phyloP scores from a whole-genome alignment of 305 asterid species.

The Fraxinus paxiana region DNA sequence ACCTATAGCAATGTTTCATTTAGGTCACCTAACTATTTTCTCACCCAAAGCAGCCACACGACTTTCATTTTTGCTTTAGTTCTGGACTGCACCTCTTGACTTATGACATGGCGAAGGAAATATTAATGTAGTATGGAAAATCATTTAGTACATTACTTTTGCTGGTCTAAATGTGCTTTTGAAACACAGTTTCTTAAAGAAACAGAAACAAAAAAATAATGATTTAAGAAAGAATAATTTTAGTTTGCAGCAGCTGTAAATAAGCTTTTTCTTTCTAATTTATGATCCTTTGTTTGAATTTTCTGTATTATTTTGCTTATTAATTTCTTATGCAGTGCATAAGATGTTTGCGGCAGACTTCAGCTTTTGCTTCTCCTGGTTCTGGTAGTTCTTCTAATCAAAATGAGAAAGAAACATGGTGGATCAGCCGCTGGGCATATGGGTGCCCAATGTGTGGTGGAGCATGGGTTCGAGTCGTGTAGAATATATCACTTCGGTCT shows the following conservation, averaged over 20 bases:
- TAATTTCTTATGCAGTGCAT: conserved; percentile 60
- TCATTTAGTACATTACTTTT: neutral
- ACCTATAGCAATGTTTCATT: neutral
- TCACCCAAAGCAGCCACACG: neutral
- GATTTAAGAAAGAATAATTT: neutral
- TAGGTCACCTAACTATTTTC: neutral
- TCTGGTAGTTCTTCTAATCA: conserved; percentile 40
- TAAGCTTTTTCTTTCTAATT: neutral
- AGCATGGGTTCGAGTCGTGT: conserved; percentile 90
- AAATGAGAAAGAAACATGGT: conserved; percentile 78
- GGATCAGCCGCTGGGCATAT: conserved; percentile 92
- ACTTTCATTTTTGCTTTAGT: neutral
- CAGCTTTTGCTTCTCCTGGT: conserved; percentile 75
- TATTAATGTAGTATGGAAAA: neutral
- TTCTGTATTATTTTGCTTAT: neutral
- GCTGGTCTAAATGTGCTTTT: neutral
- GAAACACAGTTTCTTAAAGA: neutral
- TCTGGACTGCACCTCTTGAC: neutral
- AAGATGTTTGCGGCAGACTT: conserved; percentile 94
- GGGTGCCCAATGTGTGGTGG: conserved; percentile 99
- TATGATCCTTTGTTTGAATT: neutral
- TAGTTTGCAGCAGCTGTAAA: neutral
- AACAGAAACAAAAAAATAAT: neutral
- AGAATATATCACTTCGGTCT: conserved; percentile 17
- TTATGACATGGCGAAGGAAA: neutral